A percentile compares a stretch with the other conserved stretches of the same genome.
phyloP scores from a whole-genome alignment of 768 basidiomycete genomes.

The Lyophyllum shimeji region DNA sequence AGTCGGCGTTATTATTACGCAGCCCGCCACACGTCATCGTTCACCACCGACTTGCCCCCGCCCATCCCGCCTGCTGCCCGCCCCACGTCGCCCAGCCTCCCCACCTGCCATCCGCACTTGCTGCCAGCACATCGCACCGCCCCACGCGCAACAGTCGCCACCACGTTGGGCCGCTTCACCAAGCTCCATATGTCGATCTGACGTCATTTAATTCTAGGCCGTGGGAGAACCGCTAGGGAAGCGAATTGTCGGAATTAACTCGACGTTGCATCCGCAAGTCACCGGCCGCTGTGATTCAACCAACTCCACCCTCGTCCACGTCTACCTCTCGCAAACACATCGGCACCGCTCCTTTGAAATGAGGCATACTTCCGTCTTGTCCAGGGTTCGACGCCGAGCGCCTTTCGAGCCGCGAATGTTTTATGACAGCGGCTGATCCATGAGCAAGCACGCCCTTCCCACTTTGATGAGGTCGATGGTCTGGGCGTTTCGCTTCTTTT shows the following conservation, averaged over 20 bases:
- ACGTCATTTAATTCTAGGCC: constrained; percentile 13
- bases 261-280: no score
- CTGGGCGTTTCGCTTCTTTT: no score
- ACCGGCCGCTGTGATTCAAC: neutral
- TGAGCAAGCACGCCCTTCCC: no score
- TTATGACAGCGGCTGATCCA: no score
- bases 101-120: neutral
- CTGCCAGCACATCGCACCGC: neutral
- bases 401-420: no score
- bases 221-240: neutral
- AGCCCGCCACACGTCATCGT: constrained; percentile 16
- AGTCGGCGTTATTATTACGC: constrained; percentile 18
- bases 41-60: neutral
- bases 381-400: no score
- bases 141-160: neutral
- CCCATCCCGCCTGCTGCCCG: neutral
- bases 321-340: neutral
- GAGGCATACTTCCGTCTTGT: no score
- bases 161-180: neutral
- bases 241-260: neutral
- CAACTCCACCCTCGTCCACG: no score
- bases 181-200: neutral
- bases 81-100: neutral
- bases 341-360: neutral
- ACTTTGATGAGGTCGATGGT: no score